Base-by-base conservation (phyloP, 495 filamentous ascomycete genomes). In the Eremomyces bilateralis region DNA sequence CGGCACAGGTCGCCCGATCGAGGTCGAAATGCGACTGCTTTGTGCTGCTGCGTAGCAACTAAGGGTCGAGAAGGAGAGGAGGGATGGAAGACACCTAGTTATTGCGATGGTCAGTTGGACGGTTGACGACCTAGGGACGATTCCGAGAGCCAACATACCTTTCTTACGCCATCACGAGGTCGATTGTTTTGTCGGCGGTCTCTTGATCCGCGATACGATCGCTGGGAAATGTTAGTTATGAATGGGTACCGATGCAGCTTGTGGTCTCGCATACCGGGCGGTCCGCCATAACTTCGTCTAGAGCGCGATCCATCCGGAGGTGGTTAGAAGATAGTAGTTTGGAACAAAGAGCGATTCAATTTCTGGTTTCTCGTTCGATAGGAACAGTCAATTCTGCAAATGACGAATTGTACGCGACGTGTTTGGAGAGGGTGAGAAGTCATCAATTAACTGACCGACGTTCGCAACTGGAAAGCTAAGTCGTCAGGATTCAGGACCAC, bases 111-210 rank as follows among this genome's bases (percentile, higher is more conserved):
- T n/a, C n/a, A n/a, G n/a, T n/a, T n/a, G n/a, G n/a, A n/a, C n/a
- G n/a, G n/a, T n/a, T n/a, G n/a, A n/a, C n/a, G n/a, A n/a, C n/a
- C n/a, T n/a, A n/a, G n/a, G n/a, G n/a, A n/a, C n/a, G n/a, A n/a
- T n/a, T n/a, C n/a, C n/a, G n/a, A n/a, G 27, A 25, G 31, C 13
- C 25, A 20, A 15, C 20, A 17, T 20, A 51, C 48, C 48, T 51
- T 49, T 44, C 43, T 45, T 33, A 46, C 36, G 34, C 46, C 48
- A 33, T 49, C 46, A 37, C 48, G 21, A 4, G 43, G 46, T 19
- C 42, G 39, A 13, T 44, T 42, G 18, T 49, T 36, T 20, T 34
- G 27, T 15, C 46, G 46, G 21, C 41, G 44, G 20, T 21, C 40
- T 24, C 43, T 19, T 2, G 27, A 33, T 20, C 19, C 30, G 21